These are phyloP conservation scores for Sclerotinia spermophila DNA, from an alignment of 2,329 filamentous ascomycete genomes.

Conservation along the genomic window DNA sequence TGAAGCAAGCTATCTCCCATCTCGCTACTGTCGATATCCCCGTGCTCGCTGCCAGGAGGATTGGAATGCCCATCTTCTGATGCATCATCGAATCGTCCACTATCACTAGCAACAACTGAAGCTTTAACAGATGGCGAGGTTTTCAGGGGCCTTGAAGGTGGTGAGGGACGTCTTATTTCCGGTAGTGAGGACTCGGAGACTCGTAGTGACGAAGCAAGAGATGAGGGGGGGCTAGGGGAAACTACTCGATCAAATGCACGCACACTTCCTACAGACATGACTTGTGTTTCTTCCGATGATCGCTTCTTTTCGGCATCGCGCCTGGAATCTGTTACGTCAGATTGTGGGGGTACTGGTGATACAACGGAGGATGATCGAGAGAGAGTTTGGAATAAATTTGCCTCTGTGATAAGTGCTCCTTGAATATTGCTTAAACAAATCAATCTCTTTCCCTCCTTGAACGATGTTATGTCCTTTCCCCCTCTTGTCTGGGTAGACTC, in stretches of 20 bases:
- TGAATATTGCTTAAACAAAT: constrained; percentile 61
- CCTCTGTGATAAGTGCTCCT: constrained; percentile 64
- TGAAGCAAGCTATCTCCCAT: constrained; percentile 33
- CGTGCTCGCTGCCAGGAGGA: constrained; percentile 26
- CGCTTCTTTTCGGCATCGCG: constrained; percentile 18
- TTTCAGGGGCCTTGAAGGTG: not conserved
- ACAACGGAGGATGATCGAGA: constrained; percentile 55
- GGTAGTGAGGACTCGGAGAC: constrained; percentile 25
- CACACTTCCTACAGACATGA: constrained; percentile 39
- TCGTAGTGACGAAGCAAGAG: constrained; percentile 23
- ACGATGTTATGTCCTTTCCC: constrained; percentile 14
- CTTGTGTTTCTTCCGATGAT: constrained; percentile 30
- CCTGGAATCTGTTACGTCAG: constrained; percentile 40
- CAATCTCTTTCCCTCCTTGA: constrained; percentile 62
- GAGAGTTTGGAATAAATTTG: constrained; percentile 59
- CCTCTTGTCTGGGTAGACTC: constrained; percentile 31
- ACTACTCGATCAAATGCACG: constrained; percentile 23
- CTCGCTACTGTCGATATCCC: constrained; percentile 23
- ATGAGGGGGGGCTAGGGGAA: constrained; percentile 24
- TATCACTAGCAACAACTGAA: constrained; percentile 32
- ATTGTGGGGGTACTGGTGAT: constrained; percentile 52
- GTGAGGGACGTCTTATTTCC: constrained; percentile 6
- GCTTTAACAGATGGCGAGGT: constrained; percentile 12
- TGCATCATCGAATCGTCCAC: constrained; percentile 37
- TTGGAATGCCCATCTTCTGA: constrained; percentile 35